phyloP scores from a whole-genome alignment of 2,329 filamentous ascomycete genomes.

The Colletotrichum neosansevieriae region DNA sequence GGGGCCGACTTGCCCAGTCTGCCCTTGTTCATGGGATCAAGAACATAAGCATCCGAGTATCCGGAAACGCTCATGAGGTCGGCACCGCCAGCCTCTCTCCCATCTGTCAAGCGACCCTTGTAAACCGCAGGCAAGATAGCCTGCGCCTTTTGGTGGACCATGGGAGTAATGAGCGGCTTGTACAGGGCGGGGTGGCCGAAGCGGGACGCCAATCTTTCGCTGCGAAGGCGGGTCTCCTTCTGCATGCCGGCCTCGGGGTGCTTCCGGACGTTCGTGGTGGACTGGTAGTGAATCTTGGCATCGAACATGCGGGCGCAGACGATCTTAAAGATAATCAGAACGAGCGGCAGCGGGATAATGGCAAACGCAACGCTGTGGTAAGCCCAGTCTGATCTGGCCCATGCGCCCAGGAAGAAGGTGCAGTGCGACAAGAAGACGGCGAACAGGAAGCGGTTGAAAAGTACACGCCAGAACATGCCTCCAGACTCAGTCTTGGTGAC shows the following conservation, averaged over 20 bases:
- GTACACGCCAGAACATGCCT: constrained; percentile 88
- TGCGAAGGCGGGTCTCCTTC: constrained; percentile 67
- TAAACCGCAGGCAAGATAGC: constrained; percentile 90
- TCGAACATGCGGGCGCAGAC: constrained; percentile 86
- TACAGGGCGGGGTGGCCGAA: constrained; percentile 95
- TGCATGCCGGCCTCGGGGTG: constrained; percentile 59
- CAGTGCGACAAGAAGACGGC: constrained; percentile 82
- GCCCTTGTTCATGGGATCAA: constrained; percentile 79
- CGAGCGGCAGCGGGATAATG: constrained; percentile 79
- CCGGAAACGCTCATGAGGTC: constrained; percentile 72
- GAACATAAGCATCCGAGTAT: constrained; percentile 84
- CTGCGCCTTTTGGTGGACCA: constrained; percentile 93
- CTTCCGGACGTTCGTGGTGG: constrained; percentile 68
- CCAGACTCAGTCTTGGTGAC: constrained; percentile 97
- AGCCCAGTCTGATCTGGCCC: constrained; percentile 73
- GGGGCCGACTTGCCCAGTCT: constrained; percentile 59
- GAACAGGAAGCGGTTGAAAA: constrained; percentile 95
- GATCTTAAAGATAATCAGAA: constrained; percentile 86
- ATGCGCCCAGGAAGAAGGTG: constrained; percentile 81
- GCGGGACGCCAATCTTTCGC: constrained; percentile 77
- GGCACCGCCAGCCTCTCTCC: constrained; percentile 68
- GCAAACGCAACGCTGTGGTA: constrained; percentile 71
- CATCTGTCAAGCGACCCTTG: constrained; percentile 80
- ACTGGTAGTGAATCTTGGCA: constrained; percentile 83
- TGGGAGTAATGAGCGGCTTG: constrained; percentile 89